These are phyloP conservation scores for Scheffersomyces parashehatae DNA, from an alignment of 1,139 yeast species.

Conservation along the genomic window DNA sequence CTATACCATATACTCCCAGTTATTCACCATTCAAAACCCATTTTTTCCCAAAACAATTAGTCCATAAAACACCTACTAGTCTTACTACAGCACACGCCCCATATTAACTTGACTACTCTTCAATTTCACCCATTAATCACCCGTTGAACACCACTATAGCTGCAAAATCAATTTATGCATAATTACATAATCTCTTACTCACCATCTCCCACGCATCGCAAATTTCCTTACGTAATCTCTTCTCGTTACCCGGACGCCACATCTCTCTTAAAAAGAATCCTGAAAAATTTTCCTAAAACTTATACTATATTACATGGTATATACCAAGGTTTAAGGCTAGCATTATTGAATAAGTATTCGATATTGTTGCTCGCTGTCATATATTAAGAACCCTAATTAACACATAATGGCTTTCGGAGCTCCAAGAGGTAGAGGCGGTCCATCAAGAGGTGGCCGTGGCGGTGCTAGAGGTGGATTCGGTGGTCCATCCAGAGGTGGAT, in stretches of 20 bases:
- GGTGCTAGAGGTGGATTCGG: slow-evolving; percentile 50
- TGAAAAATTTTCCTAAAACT: slow-evolving; percentile 9
- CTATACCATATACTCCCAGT: neutral
- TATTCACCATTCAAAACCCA: neutral
- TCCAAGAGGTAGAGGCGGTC: slow-evolving; percentile 30
- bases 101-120: neutral
- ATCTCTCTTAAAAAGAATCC: slow-evolving; percentile 12
- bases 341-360: slow-evolving; percentile 3
- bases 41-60: neutral
- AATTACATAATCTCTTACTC: neutral
- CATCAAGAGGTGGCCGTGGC: slow-evolving; percentile 34
- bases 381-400: slow-evolving; percentile 2
- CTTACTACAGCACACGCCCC: neutral
- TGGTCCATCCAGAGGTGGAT: slow-evolving; percentile 28
- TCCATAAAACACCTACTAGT: no score
- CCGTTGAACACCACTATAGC: neutral
- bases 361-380: slow-evolving; percentile 3
- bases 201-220: neutral
- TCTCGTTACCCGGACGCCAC: slow-evolving; percentile 20
- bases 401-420: slow-evolving; percentile 35
- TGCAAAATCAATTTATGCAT: slow-evolving; percentile 7
- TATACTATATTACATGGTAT: neutral
- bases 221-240: slow-evolving; percentile 12
- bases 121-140: neutral
- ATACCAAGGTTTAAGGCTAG: slow-evolving; percentile 1